Evolutionary conservation across 208 protist genomes (phyloP).

Genomic region (Leptomonas seymouri): DNA sequence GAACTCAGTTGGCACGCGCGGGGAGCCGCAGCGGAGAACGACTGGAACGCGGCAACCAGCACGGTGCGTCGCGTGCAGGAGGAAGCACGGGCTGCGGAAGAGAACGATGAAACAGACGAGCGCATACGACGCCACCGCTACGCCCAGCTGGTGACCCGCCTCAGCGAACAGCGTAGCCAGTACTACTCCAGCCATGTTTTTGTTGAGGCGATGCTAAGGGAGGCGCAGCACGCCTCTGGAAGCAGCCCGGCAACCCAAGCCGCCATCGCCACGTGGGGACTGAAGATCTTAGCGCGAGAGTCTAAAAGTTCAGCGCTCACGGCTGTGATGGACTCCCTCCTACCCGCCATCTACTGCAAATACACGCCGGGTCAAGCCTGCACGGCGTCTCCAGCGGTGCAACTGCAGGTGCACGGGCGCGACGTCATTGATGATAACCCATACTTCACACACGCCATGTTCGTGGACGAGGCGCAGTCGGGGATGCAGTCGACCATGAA

Average conservation of each 20-base stretch:
- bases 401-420: conserved; percentile 51
- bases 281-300: conserved; percentile 58
- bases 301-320: conserved; percentile 32
- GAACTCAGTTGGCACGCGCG: not conserved
- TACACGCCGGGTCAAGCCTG: conserved; percentile 48
- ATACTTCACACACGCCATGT: conserved; percentile 86
- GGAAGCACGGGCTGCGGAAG: conserved; percentile 20
- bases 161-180: conserved; percentile 46
- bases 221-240: conserved; percentile 40
- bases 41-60: not conserved
- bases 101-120: conserved; percentile 46
- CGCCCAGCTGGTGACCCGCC: conserved; percentile 58
- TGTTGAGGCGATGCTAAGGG: conserved; percentile 77
- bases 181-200: conserved; percentile 79
- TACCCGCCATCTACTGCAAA: conserved; percentile 80
- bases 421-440: conserved; percentile 64
- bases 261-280: conserved; percentile 70
- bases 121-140: conserved; percentile 76
- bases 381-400: conserved; percentile 53
- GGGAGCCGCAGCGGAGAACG: not conserved
- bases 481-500: conserved; percentile 35
- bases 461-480: conserved; percentile 62
- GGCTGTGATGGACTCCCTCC: conserved; percentile 49
- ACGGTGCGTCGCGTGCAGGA: conserved; percentile 35
- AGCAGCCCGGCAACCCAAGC: conserved; percentile 43